Evolutionary conservation across 352 stramenopile genomes (phyloP), one percentile per base, ranked within the genome.

Genomic region (Phytophthora meadii): DNA sequence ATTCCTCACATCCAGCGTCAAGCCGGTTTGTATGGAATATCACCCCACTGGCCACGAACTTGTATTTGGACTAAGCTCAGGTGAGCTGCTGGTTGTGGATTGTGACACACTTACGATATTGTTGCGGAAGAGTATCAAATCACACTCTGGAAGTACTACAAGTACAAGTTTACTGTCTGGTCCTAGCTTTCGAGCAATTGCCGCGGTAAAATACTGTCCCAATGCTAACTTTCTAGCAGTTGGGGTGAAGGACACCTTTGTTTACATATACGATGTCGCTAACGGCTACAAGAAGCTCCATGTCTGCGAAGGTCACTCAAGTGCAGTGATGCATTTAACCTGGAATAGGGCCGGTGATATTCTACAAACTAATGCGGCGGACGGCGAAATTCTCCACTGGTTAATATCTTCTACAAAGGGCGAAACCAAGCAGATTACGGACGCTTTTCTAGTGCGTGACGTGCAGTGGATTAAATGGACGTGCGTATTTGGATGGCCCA

Each of bases 311-410:
- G 84, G 90, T 15, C 89, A 97, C 72, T 89, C 94, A 41, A 90
- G 87, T 30, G 78, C 74, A 42, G 74, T 97, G 39, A 78, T 75
- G 1, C 82, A 96, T 61, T 73, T 98, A 36, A 96, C 97, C 34
- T 98, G 95, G 77, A 97, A 79, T 41, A 70, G 37, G 8, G 88
- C 97, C 11, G 76, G 79, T 4, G 81, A 87, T 30, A 88, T 95
- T 27, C 44, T 98, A 2, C 80, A 90, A 46, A 93, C 75, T 52
- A 98, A 97, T 54, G 76, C 84, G 12, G 69, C 74, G 5, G 81
- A 92, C 51, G 78, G 84, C 5, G 84, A 92, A 32, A 72, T 90
- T 37, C 49, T 90, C 8, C 76, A 87, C 51, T 92, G 84, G 84
- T 63, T 76, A 11, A 28, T 84, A 14, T 63, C 72, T 17, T 49